Evolutionary conservation across 31 red algal species (phyloP), one percentile per base, ranked within the genome.

Genomic region (Endocladia muricata): DNA sequence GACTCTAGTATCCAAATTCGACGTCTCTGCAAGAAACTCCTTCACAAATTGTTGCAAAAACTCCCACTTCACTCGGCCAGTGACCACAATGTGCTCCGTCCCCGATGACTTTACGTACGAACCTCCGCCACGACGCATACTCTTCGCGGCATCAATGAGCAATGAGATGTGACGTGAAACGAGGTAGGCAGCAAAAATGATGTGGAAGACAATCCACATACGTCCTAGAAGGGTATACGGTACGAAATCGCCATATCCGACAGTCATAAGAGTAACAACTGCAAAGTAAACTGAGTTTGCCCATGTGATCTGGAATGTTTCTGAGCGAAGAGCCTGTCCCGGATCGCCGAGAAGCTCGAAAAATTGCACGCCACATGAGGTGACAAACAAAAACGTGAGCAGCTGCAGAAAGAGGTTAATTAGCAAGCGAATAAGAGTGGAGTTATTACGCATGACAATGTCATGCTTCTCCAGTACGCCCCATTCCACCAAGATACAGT

Each of bases 221-320:
- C 88, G 58, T 32, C 88, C 88, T 32, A 81, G 56, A 17, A 91
- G 48, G 5, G 88, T 91, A 70, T 91, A 91, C 4, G 94, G 82
- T 29, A 92, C 89, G 48, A 92, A 92, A 74, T 96, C 94, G 2
- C 94, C 94, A 78, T 96, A 96, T 15, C 94, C 94, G 17, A 96
- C 94, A 4, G 94, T 92, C 77, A 86, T 85, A 13, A 96, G 54
- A 30, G 94, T 96, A 49, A 92, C 83, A 4, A 96, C 88, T 11
- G 84, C 88, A 81, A 96, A 96, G 55, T 96, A 96, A 9, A 96
- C 73, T 13, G 88, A 82, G 60, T 91, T 88, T 21, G 78, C 84
- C 78, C 78, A 80, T 0, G 91, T 94, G 35, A 94, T 80, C 17
- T 88, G 68, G 32, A 84, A 91, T 3, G 73, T 77, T 70, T 91